Base-by-base conservation (phyloP, 257 asterid species). In the Solanum peruvianum region DNA sequence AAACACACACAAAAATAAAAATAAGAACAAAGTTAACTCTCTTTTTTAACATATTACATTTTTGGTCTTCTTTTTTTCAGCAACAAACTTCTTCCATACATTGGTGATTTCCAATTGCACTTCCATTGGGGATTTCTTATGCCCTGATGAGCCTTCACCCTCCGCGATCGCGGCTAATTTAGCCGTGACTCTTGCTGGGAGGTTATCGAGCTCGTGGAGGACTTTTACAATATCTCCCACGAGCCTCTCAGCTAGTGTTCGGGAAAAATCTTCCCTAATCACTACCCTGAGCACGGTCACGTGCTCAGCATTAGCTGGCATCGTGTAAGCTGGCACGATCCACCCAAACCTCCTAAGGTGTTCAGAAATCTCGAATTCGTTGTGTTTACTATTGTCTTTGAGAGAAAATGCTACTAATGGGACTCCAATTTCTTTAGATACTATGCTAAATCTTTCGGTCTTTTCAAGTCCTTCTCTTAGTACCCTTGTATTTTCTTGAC, bases 241-340 rank as follows among this genome's bases (percentile, higher is more conserved):
- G 9, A 88, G 90, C 4, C 90, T 75, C 86, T 88, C 90, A 2
- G 88, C 88, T 7, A 88, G 16, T 5, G 90, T 88, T 2, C 88
- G 86, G n/a, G 90, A 88, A 42, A 88, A 88, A 31, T 88, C 90
- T 45, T 88, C 88, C 11, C 90, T 58, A 3, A 88, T 45, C 9
- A 85, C 90, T 37, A 88, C 88, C 14, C 90, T 87, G 18, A 88
- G 88, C 31, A 88, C 88, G 0, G 90, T 88, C 4, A 88, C 49
- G 33, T 88, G 90, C 33, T 88, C 62, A 8, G 90, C 90, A 4
- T 88, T 39, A 6, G 90, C 75, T 15, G 90, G 90, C 90, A 88
- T 88, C 18, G 90, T 88, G 85, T 88, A 88, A 3, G 90, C 90
- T 11, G 90, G 90, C 52, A 88, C 88, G 11, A 88, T 88, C 90